Evolutionary conservation across 2,329 filamentous ascomycete species (phyloP), one percentile per base, ranked within the genome.

Genomic region (Nothophoma quercina): DNA sequence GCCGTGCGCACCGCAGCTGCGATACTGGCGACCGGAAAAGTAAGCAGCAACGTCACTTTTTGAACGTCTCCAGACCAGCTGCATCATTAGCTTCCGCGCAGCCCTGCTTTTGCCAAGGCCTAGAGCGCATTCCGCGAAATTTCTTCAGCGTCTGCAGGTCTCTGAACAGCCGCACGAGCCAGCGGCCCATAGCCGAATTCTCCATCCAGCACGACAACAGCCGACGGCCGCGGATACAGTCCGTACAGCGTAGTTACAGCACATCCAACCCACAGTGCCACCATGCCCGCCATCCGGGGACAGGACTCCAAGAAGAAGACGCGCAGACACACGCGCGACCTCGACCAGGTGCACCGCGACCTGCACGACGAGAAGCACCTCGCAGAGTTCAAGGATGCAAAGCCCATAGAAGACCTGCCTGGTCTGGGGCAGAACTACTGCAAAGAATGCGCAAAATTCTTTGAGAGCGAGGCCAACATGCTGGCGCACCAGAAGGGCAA

Each of bases 401-500:
- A 96, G 71, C 85, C 88, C 5, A 78, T 84, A 18, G 93, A 98
- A 71, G 95, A 98, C 68, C 82, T 97, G 28, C 95, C 95, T 3
- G 93, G 87, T 0, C 81, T 97, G 40, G 95, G 95, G 21, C 83
- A 86, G 64, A 88, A 88, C 73, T 98, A 97, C 76, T 99, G 95
- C 75, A 81, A 89, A 13, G 90, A 96, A 76, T 99, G 95, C 75
- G 89, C 95, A 58, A 98, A 96, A 79, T 98, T 91, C 88, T 98
- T 96, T 74, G 93, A 98, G 74, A 89, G 87, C 41, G 89, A 95
- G 62, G 75, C 83, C 65, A 96, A 90, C 64, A 79, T 96, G 51
- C 80, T 83, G 28, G 81, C 85, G 22, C 95, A 99, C 77, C 81
- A 82, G 51, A 91, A 89, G 74, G 91, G 91, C 65, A 99, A 97